These are phyloP conservation scores for Stropharia rugosoannulata DNA, from an alignment of 768 basidiomycete genomes.

Conservation along the genomic window DNA sequence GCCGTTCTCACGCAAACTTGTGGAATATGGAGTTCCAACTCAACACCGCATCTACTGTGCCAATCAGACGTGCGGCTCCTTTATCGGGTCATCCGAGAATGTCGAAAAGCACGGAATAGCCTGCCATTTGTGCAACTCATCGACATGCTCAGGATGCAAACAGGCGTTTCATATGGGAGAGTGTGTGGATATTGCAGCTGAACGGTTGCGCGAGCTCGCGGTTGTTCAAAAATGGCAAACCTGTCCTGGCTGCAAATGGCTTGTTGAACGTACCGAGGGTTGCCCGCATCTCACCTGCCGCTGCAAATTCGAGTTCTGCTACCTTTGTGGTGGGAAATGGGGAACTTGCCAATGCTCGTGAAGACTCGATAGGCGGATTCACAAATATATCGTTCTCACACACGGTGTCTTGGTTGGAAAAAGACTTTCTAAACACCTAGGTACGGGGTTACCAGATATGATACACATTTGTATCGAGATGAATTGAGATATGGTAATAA, in stretches of 20 bases:
- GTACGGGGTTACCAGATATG: no score
- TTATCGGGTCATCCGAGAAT: slow-evolving; percentile 40
- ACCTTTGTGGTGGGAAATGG: slow-evolving; percentile 60
- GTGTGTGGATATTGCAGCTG: slow-evolving; percentile 44
- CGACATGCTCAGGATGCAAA: slow-evolving; percentile 49
- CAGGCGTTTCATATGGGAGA: slow-evolving; percentile 35
- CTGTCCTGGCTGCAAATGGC: slow-evolving; percentile 55
- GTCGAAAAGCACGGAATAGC: slow-evolving; percentile 15
- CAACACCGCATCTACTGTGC: slow-evolving; percentile 50
- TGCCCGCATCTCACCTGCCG: slow-evolving; percentile 67
- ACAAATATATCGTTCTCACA: background rate
- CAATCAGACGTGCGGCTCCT: slow-evolving; percentile 45
- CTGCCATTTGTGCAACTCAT: slow-evolving; percentile 38
- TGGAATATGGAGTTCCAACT: slow-evolving; percentile 41
- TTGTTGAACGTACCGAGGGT: slow-evolving; percentile 54
- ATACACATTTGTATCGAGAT: no score
- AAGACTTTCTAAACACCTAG: no score
- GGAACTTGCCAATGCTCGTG: slow-evolving; percentile 57
- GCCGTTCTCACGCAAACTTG: slow-evolving; percentile 37
- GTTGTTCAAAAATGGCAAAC: slow-evolving; percentile 51
- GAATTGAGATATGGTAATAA: no score
- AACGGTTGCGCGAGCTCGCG: slow-evolving; percentile 45
- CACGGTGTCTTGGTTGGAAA: no score
- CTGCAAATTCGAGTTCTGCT: slow-evolving; percentile 59
- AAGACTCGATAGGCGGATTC: slow-evolving; percentile 40